Evolutionary conservation across 805 yeast species (phyloP).

Genomic region (Candida orba): DNA sequence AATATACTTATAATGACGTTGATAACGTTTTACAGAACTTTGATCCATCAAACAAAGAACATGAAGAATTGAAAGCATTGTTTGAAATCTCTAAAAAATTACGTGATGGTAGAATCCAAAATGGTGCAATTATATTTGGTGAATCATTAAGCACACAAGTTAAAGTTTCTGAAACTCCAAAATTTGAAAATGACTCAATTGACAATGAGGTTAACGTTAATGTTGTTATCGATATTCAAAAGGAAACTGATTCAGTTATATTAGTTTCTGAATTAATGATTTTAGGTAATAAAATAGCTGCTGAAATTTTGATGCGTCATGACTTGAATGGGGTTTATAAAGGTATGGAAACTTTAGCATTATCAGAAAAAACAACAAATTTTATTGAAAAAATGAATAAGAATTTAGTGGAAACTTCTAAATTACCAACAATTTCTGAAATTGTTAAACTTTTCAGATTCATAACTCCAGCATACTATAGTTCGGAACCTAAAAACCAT

Average conservation of each 20-base stretch:
- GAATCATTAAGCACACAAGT: slow-evolving; percentile 25
- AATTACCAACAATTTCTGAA: slow-evolving; percentile 31
- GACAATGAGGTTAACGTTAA: slow-evolving; percentile 8
- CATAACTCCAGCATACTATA: slow-evolving; percentile 45
- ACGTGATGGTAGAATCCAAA: slow-evolving; percentile 23
- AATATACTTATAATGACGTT: slow-evolving; percentile 57
- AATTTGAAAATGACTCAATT: neutral
- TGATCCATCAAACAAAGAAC: slow-evolving; percentile 8
- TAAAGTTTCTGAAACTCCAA: slow-evolving; percentile 7
- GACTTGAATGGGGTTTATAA: slow-evolving; percentile 46
- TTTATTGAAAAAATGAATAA: slow-evolving; percentile 21
- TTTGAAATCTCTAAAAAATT: slow-evolving; percentile 26
- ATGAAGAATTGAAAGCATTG: slow-evolving; percentile 31
- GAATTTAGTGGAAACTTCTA: slow-evolving; percentile 12
- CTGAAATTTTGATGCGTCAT: slow-evolving; percentile 35
- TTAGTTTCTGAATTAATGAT: slow-evolving; percentile 86
- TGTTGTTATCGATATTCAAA: slow-evolving; percentile 21
- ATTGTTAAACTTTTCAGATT: slow-evolving; percentile 36
- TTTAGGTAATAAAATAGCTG: slow-evolving; percentile 59
- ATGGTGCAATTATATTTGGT: slow-evolving; percentile 36
- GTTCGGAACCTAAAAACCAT: slow-evolving; percentile 43
- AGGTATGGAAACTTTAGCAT: slow-evolving; percentile 17
- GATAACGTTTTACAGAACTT: slow-evolving; percentile 36
- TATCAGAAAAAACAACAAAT: slow-evolving; percentile 21
- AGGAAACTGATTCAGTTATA: slow-evolving; percentile 42